These are phyloP conservation scores for Pseudogymnoascus sp. DNA, from an alignment of 2,329 filamentous ascomycete genomes.

Conservation along the genomic window DNA sequence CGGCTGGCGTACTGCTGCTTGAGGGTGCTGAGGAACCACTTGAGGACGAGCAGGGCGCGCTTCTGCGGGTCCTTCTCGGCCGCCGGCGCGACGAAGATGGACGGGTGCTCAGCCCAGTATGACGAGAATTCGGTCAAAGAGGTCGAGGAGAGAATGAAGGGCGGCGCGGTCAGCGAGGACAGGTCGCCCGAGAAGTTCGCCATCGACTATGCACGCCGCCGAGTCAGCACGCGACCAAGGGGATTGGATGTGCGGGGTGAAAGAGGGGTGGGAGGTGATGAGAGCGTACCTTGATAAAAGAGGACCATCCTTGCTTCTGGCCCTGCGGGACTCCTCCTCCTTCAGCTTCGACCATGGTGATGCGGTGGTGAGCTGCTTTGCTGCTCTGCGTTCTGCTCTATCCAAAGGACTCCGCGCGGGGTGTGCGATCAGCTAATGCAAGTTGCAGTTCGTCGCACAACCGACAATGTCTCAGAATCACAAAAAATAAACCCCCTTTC, in stretches of 20 bases:
- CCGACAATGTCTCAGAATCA: not conserved
- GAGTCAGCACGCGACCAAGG: slow-evolving; percentile 6
- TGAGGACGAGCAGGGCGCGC: slow-evolving; percentile 78
- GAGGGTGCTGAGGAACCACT: slow-evolving; percentile 90
- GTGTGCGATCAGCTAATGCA: not conserved
- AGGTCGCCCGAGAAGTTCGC: slow-evolving; percentile 77
- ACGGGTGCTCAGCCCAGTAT: slow-evolving; percentile 75
- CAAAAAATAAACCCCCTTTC: not conserved
- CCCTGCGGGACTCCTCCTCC: not conserved
- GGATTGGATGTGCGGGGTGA: not conserved
- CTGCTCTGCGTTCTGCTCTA: not conserved
- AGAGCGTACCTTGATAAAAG: slow-evolving; percentile 10
- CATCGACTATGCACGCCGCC: slow-evolving; percentile 46
- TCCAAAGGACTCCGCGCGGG: not conserved
- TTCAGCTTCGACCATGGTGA: not conserved
- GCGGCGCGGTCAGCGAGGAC: slow-evolving; percentile 70
- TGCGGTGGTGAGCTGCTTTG: not conserved
- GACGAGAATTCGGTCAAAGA: slow-evolving; percentile 74
- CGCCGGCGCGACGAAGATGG: slow-evolving; percentile 73
- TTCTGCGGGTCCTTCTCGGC: slow-evolving; percentile 71
- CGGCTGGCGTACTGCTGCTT: slow-evolving; percentile 73
- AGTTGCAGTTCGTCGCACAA: not conserved
- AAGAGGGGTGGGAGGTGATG: not conserved
- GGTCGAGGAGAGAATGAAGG: slow-evolving; percentile 72
- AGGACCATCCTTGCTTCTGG: slow-evolving; percentile 7